Evolutionary conservation across 129 eudicot genomes (phyloP).

Genomic region (Arctium lappa): DNA sequence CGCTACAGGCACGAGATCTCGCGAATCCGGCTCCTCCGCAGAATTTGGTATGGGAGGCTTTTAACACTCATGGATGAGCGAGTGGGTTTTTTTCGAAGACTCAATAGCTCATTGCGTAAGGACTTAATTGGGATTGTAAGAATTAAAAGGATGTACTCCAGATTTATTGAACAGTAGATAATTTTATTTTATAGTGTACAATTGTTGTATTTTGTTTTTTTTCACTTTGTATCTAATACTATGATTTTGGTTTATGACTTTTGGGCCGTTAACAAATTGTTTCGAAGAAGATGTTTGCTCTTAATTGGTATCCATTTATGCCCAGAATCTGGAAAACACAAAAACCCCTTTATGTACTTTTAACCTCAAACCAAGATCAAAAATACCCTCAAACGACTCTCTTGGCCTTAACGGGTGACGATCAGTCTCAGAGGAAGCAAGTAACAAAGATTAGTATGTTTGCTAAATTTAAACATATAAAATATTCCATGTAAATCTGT

Average conservation of each 20-base stretch:
- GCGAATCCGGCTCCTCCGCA: slow-evolving; percentile 36
- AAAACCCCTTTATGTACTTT: too few relatives aligned
- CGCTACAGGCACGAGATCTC: slow-evolving; percentile 70
- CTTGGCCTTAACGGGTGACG: too few relatives aligned
- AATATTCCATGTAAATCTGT: too few relatives aligned
- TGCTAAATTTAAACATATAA: too few relatives aligned
- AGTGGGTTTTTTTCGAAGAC: not conserved
- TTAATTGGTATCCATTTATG: too few relatives aligned
- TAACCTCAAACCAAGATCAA: too few relatives aligned
- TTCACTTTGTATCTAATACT: not conserved
- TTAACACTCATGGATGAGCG: slow-evolving; percentile 84
- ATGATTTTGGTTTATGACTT: not conserved
- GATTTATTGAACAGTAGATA: not conserved
- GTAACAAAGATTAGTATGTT: too few relatives aligned
- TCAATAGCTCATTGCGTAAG: not conserved
- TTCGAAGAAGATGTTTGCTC: too few relatives aligned
- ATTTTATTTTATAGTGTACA: not conserved
- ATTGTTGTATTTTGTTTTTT: not conserved
- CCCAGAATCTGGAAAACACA: too few relatives aligned
- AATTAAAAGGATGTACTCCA: not conserved
- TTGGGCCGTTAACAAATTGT: not conserved
- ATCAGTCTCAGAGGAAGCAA: too few relatives aligned
- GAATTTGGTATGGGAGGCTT: slow-evolving; percentile 89
- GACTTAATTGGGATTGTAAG: not conserved
- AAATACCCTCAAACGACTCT: too few relatives aligned